Percentiles rank a stretch among this genome's conserved stretches.
Evolutionary conservation across 2,329 filamentous ascomycete species (phyloP).

Genomic region (Colletotrichum tropicale): DNA sequence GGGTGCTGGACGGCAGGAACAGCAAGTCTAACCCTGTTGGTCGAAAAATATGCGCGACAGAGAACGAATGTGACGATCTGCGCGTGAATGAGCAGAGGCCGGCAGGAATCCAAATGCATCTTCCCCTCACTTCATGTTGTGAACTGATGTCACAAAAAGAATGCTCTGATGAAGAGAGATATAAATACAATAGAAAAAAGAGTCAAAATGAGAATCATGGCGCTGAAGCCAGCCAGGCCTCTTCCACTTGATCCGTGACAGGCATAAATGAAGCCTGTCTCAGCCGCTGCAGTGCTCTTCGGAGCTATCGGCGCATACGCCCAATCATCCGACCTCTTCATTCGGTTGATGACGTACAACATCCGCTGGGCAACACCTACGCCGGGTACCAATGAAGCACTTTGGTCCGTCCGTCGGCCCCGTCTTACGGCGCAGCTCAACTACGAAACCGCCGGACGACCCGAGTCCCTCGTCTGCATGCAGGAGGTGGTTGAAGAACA

Average conservation of each 20-base stretch:
- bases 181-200: background rate
- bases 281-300: background rate
- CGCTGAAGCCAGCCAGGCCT: background rate
- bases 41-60: background rate
- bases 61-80: background rate
- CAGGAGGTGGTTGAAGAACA: slow-evolving; percentile 54
- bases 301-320: background rate
- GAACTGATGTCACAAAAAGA: background rate
- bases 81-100: background rate
- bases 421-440: slow-evolving; percentile 41
- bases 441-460: slow-evolving; percentile 35
- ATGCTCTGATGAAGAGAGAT: background rate
- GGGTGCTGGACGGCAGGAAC: background rate
- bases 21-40: background rate
- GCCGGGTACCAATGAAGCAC: slow-evolving; percentile 42
- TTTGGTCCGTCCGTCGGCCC: slow-evolving; percentile 42
- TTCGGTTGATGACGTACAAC: slow-evolving; percentile 52
- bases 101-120: background rate
- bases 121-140: background rate
- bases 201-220: background rate
- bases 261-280: background rate
- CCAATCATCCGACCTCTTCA: slow-evolving; percentile 8
- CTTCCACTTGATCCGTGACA: background rate
- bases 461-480: slow-evolving; percentile 45
- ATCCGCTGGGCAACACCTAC: slow-evolving; percentile 50